Base-by-base conservation (phyloP, 108 stramenopile genomes). In the Cylindrotheca fusiformis region DNA sequence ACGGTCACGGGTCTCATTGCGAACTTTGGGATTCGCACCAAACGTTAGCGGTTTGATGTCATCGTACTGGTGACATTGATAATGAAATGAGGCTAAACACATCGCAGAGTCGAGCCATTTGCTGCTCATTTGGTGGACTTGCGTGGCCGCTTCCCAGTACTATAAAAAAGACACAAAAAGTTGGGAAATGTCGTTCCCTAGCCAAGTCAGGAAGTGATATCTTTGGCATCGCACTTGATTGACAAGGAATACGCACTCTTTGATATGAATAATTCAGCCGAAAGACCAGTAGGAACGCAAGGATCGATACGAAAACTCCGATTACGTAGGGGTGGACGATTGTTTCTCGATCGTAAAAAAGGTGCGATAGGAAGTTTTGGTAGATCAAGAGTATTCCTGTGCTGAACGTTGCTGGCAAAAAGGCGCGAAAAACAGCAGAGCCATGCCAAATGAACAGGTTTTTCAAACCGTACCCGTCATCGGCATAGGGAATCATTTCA, bases 61-160 rank as follows among this genome's bases (percentile, higher is more conserved):
- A 10, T 75, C 72, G 57, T 83, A 88, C 0, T 60, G 44, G 4
- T 61, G 19, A 0, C 72, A 67, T 76, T 90, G 88, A 44, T 80
- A 74, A 65, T 87, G 85, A 69, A 74, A 90, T 32, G 86, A 71
- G 33, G 89, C 82, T 69, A 87, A 60, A 20, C 66, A 58, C 0
- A 72, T 73, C 4, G 60, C 82, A 0, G 71, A 71, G 72, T 90
- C 85, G 32, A 82, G 31, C 79, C 83, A 86, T 63, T 86, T 90
- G 30, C 71, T 61, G 14, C 78, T 76, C 88, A 90, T 90, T 36
- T 31, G 52, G 58, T 84, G 83, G 20, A 86, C 47, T 20, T 71
- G 62, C 10, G 77, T 79, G 22, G 69, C 73, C 18, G 83, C 83
- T 64, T 90, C 88, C 85, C 88, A 90, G 58, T 74, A 82, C 36